Evolutionary conservation across 176 grass and related monocot species (phyloP), one percentile per base, ranked within the genome.

Genomic region (Musa acuminata): DNA sequence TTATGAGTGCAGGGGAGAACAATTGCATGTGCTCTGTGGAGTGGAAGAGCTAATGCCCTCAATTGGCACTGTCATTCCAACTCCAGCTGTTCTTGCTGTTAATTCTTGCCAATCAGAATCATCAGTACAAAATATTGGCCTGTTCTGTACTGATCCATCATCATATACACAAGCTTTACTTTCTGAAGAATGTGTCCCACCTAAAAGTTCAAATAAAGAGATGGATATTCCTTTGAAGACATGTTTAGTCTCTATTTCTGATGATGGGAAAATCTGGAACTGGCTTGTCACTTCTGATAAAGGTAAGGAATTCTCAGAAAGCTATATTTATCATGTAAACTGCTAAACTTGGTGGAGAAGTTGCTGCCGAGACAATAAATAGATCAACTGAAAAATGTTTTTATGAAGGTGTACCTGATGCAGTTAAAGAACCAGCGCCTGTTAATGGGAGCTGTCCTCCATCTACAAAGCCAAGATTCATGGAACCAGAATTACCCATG

Each of bases 181-280:
- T 71, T 53, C 68, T 86, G 70, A 68, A 69, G 80, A 68, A 3
- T 12, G 53, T 72, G 24, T 29, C 58, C 7, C 23, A 25, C 8
- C 12, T 26, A 51, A 71, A 63, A 78, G 25, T 57, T 57, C 52
- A 60, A 55, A 58, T 52, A 72, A 72, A 77, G 69, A 72, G 11
- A 66, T 53, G 51, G 66, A 72, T 72, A 53, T 55, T 67, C n/a
- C 53, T 59, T 27, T 11, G 3, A 80, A 67, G 29, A 84, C 88
- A 81, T 88, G 85, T 79, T 50, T 98, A 51, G 89, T 91, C 3
- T 86, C 86, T 8, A 83, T 98, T 79, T 93, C 90, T 76, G 94
- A 98, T 82, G 94, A 98, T 81, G 94, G 94, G 13, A 98, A 93
- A 69, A 85, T 98, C 72, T 98, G 94, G 90, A 85, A 87, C 53